Conservation (phyloP, 2,329 filamentous ascomycete species). For the Botrytis sinoallii region DNA sequence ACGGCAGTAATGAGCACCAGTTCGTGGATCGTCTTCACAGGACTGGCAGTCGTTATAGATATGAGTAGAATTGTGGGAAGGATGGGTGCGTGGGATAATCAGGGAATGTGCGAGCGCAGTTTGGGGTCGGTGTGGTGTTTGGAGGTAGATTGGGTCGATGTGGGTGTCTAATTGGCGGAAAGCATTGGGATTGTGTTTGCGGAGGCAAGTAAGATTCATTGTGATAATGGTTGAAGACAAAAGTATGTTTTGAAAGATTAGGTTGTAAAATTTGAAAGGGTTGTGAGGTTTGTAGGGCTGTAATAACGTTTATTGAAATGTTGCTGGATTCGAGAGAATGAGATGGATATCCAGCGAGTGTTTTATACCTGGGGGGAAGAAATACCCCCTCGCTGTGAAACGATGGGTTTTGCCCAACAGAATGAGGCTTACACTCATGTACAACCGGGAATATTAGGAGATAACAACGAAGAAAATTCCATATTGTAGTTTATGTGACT, state of each 20-base stretch:
- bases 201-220: constrained; percentile 13
- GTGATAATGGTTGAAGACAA: neutral
- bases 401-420: neutral
- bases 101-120: neutral
- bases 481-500: neutral
- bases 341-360: constrained; percentile 2
- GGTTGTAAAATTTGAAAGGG: neutral
- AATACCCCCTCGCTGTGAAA: neutral
- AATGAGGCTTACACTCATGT: constrained; percentile 13
- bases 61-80: neutral
- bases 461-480: constrained; percentile 1
- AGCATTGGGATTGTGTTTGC: constrained; percentile 12
- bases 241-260: neutral
- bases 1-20: constrained; percentile 14
- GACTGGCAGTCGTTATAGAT: constrained; percentile 9
- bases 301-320: neutral
- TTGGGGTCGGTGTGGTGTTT: neutral
- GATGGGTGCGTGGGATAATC: constrained; percentile 3
- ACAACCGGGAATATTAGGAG: constrained; percentile 12
- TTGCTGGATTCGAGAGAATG: neutral
- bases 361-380: constrained; percentile 8
- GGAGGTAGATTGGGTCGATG: constrained; percentile 3
- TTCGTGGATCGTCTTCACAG: constrained; percentile 17
- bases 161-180: constrained; percentile 4
- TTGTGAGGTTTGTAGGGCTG: neutral